Evolutionary conservation across 768 basidiomycete genomes (phyloP).

Genomic region (Pleurotus tuber-regium): DNA sequence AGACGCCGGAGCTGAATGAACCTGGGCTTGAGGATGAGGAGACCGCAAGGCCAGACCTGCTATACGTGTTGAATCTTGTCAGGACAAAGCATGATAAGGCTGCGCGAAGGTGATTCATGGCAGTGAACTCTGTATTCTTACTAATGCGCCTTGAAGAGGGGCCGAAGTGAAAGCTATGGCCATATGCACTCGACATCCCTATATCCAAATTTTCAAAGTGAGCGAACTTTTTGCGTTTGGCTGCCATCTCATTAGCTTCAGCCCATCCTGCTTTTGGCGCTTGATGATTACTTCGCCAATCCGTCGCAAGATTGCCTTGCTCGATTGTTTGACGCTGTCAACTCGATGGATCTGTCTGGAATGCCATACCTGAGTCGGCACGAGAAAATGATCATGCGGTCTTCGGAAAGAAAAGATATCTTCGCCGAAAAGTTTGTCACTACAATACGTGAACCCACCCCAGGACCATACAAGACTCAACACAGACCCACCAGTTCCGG

Average conservation of each 20-base stretch:
- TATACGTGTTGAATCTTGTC: constrained; percentile 90
- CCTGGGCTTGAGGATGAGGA: constrained; percentile 35
- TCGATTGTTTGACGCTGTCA: constrained; percentile 89
- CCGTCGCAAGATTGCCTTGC: constrained; percentile 90
- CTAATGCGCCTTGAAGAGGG: constrained; percentile 50
- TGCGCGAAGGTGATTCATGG: constrained; percentile 59
- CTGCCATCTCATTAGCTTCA: constrained; percentile 26
- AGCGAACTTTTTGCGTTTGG: constrained; percentile 14
- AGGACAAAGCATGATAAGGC: constrained; percentile 89
- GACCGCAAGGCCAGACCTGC: constrained; percentile 47
- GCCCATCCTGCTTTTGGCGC: constrained; percentile 90
- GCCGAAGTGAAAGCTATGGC: constrained; percentile 94
- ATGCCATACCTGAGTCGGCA: constrained; percentile 75
- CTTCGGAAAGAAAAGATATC: constrained; percentile 88
- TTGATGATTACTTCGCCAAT: constrained; percentile 90
- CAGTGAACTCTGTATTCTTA: constrained; percentile 4
- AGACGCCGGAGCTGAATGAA: constrained; percentile 45
- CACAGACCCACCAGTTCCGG: constrained; percentile 52
- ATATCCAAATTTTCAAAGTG: constrained; percentile 95
- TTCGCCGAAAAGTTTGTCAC: constrained; percentile 78
- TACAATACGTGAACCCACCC: constrained; percentile 25
- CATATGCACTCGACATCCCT: constrained; percentile 89
- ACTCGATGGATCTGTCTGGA: constrained; percentile 82
- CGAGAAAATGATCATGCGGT: constrained; percentile 88
- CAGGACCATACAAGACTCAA: constrained; percentile 20